A percentile compares a stretch with the other conserved stretches of the same genome.
phyloP scores from a whole-genome alignment of 2,329 filamentous ascomycete genomes.

The Ambrosiella beaveri region DNA sequence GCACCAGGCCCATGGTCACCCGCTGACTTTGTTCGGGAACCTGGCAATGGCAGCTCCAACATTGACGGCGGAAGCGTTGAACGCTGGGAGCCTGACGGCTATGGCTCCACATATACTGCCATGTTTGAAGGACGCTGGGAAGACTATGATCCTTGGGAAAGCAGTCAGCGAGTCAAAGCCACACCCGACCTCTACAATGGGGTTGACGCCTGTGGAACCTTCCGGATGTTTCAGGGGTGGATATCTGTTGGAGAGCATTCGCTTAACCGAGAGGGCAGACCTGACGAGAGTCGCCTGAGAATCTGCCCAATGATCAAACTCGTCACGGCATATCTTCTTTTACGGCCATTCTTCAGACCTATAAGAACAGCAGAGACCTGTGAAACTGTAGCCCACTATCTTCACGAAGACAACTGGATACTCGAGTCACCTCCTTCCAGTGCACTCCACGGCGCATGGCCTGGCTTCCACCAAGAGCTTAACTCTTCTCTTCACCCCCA shows the following conservation, averaged over 20 bases:
- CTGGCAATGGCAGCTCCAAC: slow-evolving; percentile 17
- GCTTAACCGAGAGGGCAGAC: slow-evolving; percentile 36
- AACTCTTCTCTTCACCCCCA: slow-evolving; percentile 54
- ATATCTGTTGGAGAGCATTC: slow-evolving; percentile 24
- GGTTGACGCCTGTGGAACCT: slow-evolving; percentile 65
- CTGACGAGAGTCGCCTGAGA: slow-evolving; percentile 44
- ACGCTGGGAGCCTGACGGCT: slow-evolving; percentile 54
- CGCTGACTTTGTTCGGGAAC: slow-evolving; percentile 32
- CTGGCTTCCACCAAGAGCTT: slow-evolving; percentile 54
- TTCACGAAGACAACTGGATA: slow-evolving; percentile 25
- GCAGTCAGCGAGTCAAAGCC: slow-evolving; percentile 47
- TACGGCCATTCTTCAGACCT: slow-evolving; percentile 36
- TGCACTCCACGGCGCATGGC: slow-evolving; percentile 49
- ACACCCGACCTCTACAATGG: slow-evolving; percentile 64
- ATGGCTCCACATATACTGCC: slow-evolving; percentile 35
- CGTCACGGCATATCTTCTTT: slow-evolving; percentile 59
- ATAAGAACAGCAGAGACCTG: background rate
- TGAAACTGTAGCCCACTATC: slow-evolving; percentile 26
- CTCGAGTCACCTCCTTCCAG: slow-evolving; percentile 16
- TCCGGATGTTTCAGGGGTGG: slow-evolving; percentile 65
- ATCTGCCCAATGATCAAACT: slow-evolving; percentile 50
- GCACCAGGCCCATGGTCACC: slow-evolving; percentile 41
- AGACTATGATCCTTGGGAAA: slow-evolving; percentile 67
- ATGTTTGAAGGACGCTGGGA: slow-evolving; percentile 47
- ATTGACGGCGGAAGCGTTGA: slow-evolving; percentile 48